A percentile compares a stretch with the other conserved stretches of the same genome.
Evolutionary conservation across 2,329 filamentous ascomycete genomes (phyloP).

Genomic region (Trichophyton schoenleinii): DNA sequence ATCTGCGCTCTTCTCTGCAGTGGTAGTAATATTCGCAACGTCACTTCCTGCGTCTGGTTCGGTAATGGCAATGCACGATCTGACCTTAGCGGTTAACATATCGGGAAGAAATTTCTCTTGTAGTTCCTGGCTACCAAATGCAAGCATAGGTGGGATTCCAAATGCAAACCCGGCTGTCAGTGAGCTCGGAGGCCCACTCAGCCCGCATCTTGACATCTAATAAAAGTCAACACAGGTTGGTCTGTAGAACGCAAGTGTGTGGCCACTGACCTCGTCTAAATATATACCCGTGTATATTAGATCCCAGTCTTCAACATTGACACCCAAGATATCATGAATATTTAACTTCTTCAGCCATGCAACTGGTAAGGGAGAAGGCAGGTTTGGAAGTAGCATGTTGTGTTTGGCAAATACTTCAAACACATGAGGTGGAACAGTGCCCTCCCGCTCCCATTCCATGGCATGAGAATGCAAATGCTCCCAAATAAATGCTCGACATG

Average conservation of each 20-base stretch:
- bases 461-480: conserved; percentile 51
- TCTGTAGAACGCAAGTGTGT: background rate
- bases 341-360: conserved; percentile 54
- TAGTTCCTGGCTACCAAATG: conserved; percentile 50
- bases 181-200: conserved; percentile 51
- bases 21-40: conserved; percentile 60
- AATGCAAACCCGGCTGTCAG: conserved; percentile 61
- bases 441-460: conserved; percentile 57
- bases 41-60: conserved; percentile 64
- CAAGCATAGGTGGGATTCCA: conserved; percentile 57
- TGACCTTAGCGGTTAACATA: conserved; percentile 52
- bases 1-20: conserved; percentile 48
- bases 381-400: conserved; percentile 58
- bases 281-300: conserved; percentile 60
- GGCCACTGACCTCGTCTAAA: conserved; percentile 44
- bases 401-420: conserved; percentile 51
- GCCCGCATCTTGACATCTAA: conserved; percentile 51
- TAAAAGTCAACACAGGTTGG: background rate
- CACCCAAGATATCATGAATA: conserved; percentile 53
- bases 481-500: conserved; percentile 52
- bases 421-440: conserved; percentile 50
- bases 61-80: conserved; percentile 65
- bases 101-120: conserved; percentile 57
- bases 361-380: conserved; percentile 57
- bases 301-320: conserved; percentile 61